Evolutionary conservation across 2,329 filamentous ascomycete species (phyloP).

Genomic region (Annulohypoxylon truncatum): DNA sequence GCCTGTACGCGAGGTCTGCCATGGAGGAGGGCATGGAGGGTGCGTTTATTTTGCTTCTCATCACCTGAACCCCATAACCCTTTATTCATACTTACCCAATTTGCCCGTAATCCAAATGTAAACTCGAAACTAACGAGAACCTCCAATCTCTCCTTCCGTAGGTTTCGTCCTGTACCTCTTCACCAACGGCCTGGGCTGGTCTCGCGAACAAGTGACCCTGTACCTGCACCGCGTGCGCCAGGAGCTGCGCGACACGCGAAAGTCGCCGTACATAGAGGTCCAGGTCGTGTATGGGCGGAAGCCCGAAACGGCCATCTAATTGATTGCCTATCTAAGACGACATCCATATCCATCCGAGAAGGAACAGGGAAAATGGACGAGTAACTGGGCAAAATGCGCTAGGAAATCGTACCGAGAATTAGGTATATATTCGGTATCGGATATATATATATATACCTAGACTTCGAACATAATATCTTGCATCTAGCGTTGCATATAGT

Average conservation of each 20-base stretch:
- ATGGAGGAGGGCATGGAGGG: conserved; percentile 35
- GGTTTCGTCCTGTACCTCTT: conserved; percentile 31
- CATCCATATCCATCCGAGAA: neutral
- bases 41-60: conserved; percentile 4
- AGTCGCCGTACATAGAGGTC: conserved; percentile 26
- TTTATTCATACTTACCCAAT: neutral
- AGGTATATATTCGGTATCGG: neutral
- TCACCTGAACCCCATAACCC: neutral
- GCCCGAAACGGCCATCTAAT: conserved; percentile 6
- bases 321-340: neutral
- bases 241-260: conserved; percentile 29
- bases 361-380: neutral
- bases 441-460: neutral
- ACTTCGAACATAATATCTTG: conserved; percentile 10
- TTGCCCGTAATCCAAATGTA: neutral
- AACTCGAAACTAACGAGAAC: neutral
- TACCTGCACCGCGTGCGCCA: conserved; percentile 27
- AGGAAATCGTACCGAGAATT: neutral
- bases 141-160: neutral
- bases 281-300: conserved; percentile 30
- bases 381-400: neutral
- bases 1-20: conserved; percentile 17
- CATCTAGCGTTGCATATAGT: conserved; percentile 7
- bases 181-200: conserved; percentile 28
- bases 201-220: conserved; percentile 25